Evolutionary conservation across 1,284 basidiomycete genomes (phyloP), one percentile per base, ranked within the genome.

Genomic region (Naganishia sp.): DNA sequence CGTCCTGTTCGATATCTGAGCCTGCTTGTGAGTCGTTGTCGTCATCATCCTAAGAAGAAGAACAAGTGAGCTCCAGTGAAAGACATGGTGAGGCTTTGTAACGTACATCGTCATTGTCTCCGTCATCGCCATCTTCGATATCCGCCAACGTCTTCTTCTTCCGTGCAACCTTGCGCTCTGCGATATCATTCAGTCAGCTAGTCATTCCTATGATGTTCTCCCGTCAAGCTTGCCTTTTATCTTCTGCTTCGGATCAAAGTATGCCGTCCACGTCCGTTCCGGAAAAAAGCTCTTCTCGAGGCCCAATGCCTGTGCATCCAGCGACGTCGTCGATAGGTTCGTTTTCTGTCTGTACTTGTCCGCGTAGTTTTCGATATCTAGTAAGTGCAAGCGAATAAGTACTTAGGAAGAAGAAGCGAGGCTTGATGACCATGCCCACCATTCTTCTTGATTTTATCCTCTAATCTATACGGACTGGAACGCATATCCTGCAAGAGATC

Each of bases 331-430:
- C 41, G 46, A 49, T 47, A 65, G 18, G 58, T 57, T 61, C 65
- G 66, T 47, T 15, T 63, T 61, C 6, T 66, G 17, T 13, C 63
- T 52, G 63, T 75, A 73, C 2, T 75, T 70, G 60, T 79, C 77
- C 2, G 78, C 75, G 58, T 75, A 80, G 4, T 75, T 75, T 62
- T 79, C 77, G 69, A 80, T 77, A 63, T 80, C 78, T 79, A 10
- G 63, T n/a, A 49, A 2, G 41, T 9, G 4, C 25, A 39, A 31
- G 45, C n/a, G 3, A 42, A 21, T 31, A 15, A 25, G 21, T 43
- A 25, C 2, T 11, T 46, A 53, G 47, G 28, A 39, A 18, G 18
- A 41, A 25, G 21, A 47, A 58, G 23, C 21, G 55, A 25, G 25
- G 21, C 10, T 42, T 2, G 4, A 2, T 13, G 23, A 51, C 17